These are phyloP conservation scores for Corylus heterophylla DNA, from an alignment of 306 rosid genomes.

Conservation along the genomic window DNA sequence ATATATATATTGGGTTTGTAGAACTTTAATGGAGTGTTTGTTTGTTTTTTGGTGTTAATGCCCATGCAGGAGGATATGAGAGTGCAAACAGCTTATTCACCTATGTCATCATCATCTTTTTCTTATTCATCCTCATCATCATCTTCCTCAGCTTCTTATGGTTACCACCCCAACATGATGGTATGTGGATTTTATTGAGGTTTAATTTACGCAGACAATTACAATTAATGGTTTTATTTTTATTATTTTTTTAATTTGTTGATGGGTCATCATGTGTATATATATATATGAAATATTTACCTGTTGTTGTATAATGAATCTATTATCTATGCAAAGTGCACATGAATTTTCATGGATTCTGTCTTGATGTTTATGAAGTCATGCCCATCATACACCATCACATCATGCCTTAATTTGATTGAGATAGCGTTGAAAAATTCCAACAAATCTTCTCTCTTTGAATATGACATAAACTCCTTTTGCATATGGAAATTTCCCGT, in stretches of 20 bases:
- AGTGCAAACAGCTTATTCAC: slow-evolving; percentile 64
- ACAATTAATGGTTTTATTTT: neutral
- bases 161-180: slow-evolving; percentile 70
- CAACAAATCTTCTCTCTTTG: neutral
- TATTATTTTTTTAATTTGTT: neutral
- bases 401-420: neutral
- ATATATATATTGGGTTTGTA: neutral
- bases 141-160: slow-evolving; percentile 66
- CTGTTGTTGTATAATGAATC: neutral
- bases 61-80: slow-evolving; percentile 69
- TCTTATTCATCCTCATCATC: slow-evolving; percentile 75
- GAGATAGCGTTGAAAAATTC: neutral
- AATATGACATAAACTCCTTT: neutral
- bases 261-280: neutral
- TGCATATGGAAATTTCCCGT: neutral
- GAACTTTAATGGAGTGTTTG: neutral
- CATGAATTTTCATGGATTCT: slow-evolving; percentile 9
- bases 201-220: slow-evolving; percentile 4
- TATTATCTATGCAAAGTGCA: neutral
- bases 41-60: slow-evolving; percentile 10
- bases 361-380: neutral
- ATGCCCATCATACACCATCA: neutral
- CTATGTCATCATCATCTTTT: slow-evolving; percentile 69
- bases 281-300: too few relatives aligned
- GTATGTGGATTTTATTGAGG: slow-evolving; percentile 37